Conservation (phyloP, 1,284 basidiomycete genomes). For the Moesziomyces globuligerus region DNA sequence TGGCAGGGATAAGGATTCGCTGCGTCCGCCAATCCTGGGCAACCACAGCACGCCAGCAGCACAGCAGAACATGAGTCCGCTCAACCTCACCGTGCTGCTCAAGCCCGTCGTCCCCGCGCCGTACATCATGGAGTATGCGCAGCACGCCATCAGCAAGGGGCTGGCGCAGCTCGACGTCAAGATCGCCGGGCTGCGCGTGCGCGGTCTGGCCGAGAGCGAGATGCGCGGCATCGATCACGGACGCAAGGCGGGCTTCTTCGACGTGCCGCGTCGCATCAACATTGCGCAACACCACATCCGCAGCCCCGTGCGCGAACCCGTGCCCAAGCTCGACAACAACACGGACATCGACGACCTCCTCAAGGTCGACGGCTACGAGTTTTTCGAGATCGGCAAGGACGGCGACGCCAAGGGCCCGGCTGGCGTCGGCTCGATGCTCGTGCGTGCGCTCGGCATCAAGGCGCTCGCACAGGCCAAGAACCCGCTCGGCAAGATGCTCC, state of each 20-base stretch:
- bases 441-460: constrained; percentile 56
- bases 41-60: constrained; percentile 51
- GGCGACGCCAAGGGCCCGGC: constrained; percentile 9
- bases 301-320: constrained; percentile 45
- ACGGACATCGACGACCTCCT: constrained; percentile 48
- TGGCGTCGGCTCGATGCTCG: constrained; percentile 17
- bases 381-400: constrained; percentile 57
- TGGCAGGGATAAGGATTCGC: constrained; percentile 12
- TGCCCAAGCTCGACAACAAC: constrained; percentile 45
- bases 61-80: constrained; percentile 48
- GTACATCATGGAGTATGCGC: constrained; percentile 51
- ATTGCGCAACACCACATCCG: constrained; percentile 45
- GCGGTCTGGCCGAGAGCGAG: constrained; percentile 51
- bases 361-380: constrained; percentile 60
- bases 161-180: constrained; percentile 57
- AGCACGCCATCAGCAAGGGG: constrained; percentile 46
- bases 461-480: constrained; percentile 57
- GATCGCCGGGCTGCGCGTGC: constrained; percentile 48
- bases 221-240: constrained; percentile 37
- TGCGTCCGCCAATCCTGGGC: constrained; percentile 42
- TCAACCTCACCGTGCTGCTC: constrained; percentile 58
- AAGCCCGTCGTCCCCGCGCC: constrained; percentile 56
- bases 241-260: constrained; percentile 46
- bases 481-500: constrained; percentile 53
- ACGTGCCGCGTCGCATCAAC: constrained; percentile 50